Evolutionary conservation across 2,329 filamentous ascomycete genomes (phyloP).

Genomic region (Zasmidium cellare): DNA sequence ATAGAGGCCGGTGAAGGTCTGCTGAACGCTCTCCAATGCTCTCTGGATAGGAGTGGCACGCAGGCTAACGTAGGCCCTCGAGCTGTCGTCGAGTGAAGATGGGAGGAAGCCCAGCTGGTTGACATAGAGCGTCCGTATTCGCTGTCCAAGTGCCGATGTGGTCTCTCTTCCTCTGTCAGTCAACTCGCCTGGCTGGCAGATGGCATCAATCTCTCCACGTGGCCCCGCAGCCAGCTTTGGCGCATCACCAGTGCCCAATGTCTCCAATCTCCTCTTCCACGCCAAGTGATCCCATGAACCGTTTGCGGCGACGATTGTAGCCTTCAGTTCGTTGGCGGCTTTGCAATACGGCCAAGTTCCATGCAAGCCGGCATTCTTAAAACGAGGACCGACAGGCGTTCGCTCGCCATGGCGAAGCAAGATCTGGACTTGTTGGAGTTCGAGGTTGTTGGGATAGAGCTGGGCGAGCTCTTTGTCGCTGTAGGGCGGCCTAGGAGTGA

Average conservation of each 20-base stretch:
- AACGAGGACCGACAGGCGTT: slow-evolving; percentile 83
- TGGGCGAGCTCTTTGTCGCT: slow-evolving; percentile 73
- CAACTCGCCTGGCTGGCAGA: slow-evolving; percentile 68
- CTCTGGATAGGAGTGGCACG: slow-evolving; percentile 52
- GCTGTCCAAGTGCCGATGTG: slow-evolving; percentile 49
- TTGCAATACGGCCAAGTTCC: slow-evolving; percentile 87
- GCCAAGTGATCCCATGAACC: slow-evolving; percentile 60
- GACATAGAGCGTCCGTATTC: slow-evolving; percentile 51
- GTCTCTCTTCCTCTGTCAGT: slow-evolving; percentile 53
- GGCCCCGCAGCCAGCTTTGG: slow-evolving; percentile 69
- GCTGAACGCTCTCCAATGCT: slow-evolving; percentile 52
- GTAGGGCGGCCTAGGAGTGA: slow-evolving; percentile 74
- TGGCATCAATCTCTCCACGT: slow-evolving; percentile 68
- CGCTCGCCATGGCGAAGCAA: slow-evolving; percentile 60
- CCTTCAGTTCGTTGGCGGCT: slow-evolving; percentile 69
- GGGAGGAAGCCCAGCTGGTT: slow-evolving; percentile 53
- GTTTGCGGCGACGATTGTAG: slow-evolving; percentile 57
- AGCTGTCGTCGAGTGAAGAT: slow-evolving; percentile 37
- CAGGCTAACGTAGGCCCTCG: slow-evolving; percentile 43
- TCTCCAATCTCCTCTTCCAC: slow-evolving; percentile 75
- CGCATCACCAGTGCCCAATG: slow-evolving; percentile 62
- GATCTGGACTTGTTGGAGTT: slow-evolving; percentile 88
- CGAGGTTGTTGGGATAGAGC: slow-evolving; percentile 77
- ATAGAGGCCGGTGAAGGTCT: slow-evolving; percentile 52
- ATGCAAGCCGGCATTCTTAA: slow-evolving; percentile 61